phyloP scores from a whole-genome alignment of 805 yeast species.

The Saccharomycopsis babjevae region DNA sequence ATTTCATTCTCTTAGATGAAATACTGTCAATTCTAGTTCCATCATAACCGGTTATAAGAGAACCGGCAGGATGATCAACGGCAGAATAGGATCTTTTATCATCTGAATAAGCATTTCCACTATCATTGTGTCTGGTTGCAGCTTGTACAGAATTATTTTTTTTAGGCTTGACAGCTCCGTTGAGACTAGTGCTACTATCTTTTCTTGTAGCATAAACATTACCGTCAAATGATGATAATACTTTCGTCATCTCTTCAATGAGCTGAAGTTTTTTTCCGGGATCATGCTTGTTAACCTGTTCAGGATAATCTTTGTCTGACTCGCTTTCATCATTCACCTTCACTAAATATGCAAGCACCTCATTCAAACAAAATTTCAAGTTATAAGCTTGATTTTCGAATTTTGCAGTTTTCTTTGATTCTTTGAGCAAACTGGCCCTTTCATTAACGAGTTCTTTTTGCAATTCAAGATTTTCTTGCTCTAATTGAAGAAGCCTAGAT shows the following conservation, averaged over 20 bases:
- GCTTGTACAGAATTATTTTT: neutral
- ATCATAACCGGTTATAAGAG: neutral
- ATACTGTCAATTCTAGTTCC: neutral
- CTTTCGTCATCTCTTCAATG: neutral
- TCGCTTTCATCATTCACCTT: neutral
- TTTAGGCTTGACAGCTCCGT: neutral
- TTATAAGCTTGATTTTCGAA: constrained; percentile 5
- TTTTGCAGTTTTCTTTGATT: neutral
- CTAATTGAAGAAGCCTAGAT: constrained; percentile 74
- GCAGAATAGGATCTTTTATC: neutral
- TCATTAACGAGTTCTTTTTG: neutral
- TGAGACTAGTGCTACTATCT: neutral
- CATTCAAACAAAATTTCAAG: constrained; percentile 15
- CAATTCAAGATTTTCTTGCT: constrained; percentile 22
- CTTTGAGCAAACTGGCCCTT: neutral
- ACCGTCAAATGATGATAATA: neutral
- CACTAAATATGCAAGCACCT: constrained; percentile 11
- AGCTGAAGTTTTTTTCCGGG: neutral
- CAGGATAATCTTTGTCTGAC: neutral
- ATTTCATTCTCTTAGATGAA: neutral
- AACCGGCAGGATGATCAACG: neutral
- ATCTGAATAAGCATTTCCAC: neutral
- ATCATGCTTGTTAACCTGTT: neutral
- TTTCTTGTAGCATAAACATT: neutral
- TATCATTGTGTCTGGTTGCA: neutral